A percentile compares a stretch with the other conserved stretches of the same genome.
phyloP scores from a whole-genome alignment of 371 early-diverging fungal species.

The Apophysomyces ossiformis region DNA sequence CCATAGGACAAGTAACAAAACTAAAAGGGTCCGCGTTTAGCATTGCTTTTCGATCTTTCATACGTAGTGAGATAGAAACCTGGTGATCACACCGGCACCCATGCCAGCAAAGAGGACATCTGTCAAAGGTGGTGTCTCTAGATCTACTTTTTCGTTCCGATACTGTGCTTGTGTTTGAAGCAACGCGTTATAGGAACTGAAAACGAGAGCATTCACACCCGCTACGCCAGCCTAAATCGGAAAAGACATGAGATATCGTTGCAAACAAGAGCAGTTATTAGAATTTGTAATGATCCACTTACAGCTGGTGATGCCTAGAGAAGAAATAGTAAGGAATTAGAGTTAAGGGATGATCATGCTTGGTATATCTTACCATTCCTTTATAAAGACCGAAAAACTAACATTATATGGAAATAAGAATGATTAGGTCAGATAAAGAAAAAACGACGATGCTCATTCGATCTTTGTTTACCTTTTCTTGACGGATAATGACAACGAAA shows the following conservation, averaged over 20 bases:
- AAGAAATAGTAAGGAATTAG: not conserved
- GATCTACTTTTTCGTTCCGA: constrained; percentile 26
- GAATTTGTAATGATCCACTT: constrained; percentile 16
- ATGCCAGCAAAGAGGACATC: constrained; percentile 68
- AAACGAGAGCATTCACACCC: constrained; percentile 66
- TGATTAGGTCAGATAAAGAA: not conserved
- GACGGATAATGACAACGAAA: constrained; percentile 56
- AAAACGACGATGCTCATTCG: not conserved
- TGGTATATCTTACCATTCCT: constrained; percentile 63
- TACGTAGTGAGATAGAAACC: constrained; percentile 32
- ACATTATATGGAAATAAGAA: not conserved
- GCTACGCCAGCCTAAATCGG: constrained; percentile 63
- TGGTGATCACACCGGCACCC: constrained; percentile 67
- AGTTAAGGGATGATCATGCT: not conserved
- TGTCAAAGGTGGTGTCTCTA: constrained; percentile 35
- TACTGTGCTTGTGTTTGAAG: constrained; percentile 52
- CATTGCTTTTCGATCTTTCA: not conserved
- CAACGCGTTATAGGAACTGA: constrained; percentile 67
- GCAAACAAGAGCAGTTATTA: not conserved
- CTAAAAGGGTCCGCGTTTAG: constrained; percentile 24
- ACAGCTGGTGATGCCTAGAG: constrained; percentile 59
- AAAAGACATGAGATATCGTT: not conserved
- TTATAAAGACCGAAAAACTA: constrained; percentile 67
- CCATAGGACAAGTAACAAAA: constrained; percentile 67
- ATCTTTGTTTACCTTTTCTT: constrained; percentile 59